phyloP scores from a whole-genome alignment of 2,329 filamentous ascomycete genomes.

The Colletotrichum magnum region DNA sequence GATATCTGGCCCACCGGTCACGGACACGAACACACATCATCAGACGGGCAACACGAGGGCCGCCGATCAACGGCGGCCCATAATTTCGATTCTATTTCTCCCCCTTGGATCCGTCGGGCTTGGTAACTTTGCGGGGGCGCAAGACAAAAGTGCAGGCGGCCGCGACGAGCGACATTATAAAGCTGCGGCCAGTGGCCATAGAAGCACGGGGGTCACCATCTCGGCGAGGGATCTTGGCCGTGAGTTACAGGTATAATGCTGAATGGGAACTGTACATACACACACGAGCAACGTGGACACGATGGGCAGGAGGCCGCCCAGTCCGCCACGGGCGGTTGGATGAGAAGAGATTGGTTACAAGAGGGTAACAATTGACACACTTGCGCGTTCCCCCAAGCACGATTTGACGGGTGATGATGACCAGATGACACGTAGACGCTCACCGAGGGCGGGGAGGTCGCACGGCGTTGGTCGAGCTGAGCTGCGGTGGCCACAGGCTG shows the following conservation, averaged over 20 bases:
- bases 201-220: background rate
- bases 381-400: conserved; percentile 9
- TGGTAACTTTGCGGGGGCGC: background rate
- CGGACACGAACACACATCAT: conserved; percentile 30
- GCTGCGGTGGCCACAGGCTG: conserved; percentile 1
- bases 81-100: conserved; percentile 24
- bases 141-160: background rate
- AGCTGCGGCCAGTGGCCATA: background rate
- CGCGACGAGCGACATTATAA: background rate
- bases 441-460: background rate
- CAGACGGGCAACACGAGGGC: conserved; percentile 16
- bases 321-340: background rate
- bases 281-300: background rate
- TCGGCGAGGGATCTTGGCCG: background rate
- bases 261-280: conserved; percentile 35
- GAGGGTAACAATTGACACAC: conserved; percentile 15
- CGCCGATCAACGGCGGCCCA: conserved; percentile 2
- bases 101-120: background rate
- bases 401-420: conserved; percentile 10
- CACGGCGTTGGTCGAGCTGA: conserved; percentile 24
- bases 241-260: conserved; percentile 18
- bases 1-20: conserved; percentile 9
- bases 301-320: background rate
- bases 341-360: conserved; percentile 22
- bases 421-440: conserved; percentile 10